Evolutionary conservation across 768 basidiomycete genomes (phyloP).

Genomic region (Mycena leptocephala): DNA sequence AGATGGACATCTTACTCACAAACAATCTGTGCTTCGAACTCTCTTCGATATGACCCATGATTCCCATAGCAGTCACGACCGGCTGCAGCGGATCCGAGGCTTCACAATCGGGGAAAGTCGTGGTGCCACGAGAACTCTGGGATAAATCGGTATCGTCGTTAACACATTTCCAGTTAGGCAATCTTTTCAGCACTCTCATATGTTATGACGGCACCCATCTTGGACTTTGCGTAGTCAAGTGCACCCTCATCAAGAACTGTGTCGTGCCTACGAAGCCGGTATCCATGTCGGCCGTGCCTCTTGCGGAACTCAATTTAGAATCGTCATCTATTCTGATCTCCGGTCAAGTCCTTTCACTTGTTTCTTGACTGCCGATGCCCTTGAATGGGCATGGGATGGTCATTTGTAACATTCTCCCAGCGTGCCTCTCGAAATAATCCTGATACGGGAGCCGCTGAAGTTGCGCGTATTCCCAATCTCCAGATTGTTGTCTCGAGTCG

Average conservation of each 20-base stretch:
- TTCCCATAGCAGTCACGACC: conserved; percentile 37
- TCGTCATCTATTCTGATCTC: background rate
- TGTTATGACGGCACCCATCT: background rate
- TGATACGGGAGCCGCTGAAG: background rate
- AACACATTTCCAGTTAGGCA: conserved; percentile 4
- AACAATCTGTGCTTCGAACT: conserved; percentile 31
- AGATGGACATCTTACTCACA: conserved; percentile 19
- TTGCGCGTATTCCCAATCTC: background rate
- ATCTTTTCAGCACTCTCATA: background rate
- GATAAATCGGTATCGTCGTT: background rate
- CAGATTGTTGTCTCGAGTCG: conserved; percentile 5
- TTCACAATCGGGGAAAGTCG: conserved; percentile 36
- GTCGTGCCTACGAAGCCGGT: background rate
- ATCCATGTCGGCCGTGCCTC: background rate
- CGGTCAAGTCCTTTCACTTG: background rate
- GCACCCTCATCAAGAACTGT: background rate
- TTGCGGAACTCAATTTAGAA: background rate
- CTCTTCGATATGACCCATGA: conserved; percentile 35
- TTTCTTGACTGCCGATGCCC: background rate
- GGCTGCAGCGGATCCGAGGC: conserved; percentile 37
- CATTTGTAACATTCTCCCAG: background rate
- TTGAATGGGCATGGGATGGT: conserved; percentile 8
- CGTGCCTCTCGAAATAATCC: background rate
- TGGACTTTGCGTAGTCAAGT: background rate
- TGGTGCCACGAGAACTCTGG: conserved; percentile 21